phyloP scores from a whole-genome alignment of 139 green algal genomes.

The Trebouxia sp. region DNA sequence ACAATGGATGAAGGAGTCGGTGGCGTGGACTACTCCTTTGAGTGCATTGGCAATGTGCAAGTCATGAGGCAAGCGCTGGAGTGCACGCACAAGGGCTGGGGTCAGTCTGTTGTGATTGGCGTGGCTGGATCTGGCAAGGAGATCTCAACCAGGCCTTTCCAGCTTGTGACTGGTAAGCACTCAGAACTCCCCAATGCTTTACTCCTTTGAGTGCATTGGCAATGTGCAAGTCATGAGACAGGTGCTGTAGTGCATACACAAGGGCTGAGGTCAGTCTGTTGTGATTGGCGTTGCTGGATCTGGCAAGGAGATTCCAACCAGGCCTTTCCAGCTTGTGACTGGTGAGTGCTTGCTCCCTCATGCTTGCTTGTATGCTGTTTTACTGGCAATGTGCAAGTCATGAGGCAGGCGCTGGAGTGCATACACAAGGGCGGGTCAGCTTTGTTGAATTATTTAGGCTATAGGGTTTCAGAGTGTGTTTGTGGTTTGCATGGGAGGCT shows the following conservation, averaged over 20 bases:
- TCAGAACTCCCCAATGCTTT: too few relatives aligned
- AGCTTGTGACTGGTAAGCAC: slow-evolving; percentile 84
- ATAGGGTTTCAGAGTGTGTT: too few relatives aligned
- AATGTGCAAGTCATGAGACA: slow-evolving; percentile 93
- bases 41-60: slow-evolving; percentile 89
- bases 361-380: too few relatives aligned
- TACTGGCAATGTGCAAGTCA: slow-evolving; percentile 91
- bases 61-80: slow-evolving; percentile 97
- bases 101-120: slow-evolving; percentile 80
- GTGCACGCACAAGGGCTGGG: slow-evolving; percentile 88
- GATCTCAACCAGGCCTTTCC: slow-evolving; percentile 94
- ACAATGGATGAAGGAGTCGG: slow-evolving; percentile 67
- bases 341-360: too few relatives aligned
- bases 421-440: slow-evolving; percentile 83
- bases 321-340: slow-evolving; percentile 87
- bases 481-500: too few relatives aligned
- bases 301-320: slow-evolving; percentile 89
- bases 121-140: slow-evolving; percentile 88
- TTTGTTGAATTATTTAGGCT: too few relatives aligned
- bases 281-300: slow-evolving; percentile 87
- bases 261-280: slow-evolving; percentile 79
- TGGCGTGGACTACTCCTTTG: slow-evolving; percentile 95
- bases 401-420: slow-evolving; percentile 94
- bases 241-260: slow-evolving; percentile 92
- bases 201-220: slow-evolving; percentile 94